Base-by-base conservation (phyloP, 2,329 filamentous ascomycete genomes). In the Ceratocystis eucalypticola region DNA sequence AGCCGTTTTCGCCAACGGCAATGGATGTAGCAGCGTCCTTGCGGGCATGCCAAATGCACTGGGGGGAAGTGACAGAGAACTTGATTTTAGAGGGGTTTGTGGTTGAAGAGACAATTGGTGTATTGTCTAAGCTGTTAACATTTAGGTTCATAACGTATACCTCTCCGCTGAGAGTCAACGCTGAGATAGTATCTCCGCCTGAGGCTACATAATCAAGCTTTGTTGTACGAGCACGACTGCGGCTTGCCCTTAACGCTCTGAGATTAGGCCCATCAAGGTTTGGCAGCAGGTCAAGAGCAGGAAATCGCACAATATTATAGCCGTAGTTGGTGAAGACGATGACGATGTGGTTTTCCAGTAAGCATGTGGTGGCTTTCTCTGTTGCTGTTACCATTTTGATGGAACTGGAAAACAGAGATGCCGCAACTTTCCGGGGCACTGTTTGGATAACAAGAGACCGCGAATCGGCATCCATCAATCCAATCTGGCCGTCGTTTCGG, bases 251-350 rank as follows among this genome's bases (percentile, higher is more conserved):
- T 20, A n/a, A 37, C 8, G 41, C 8, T 15, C 20, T 41, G n/a
- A 55, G 5, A 17, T 22, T 57, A 25, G 48, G 62, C n/a, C 48
- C 55, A 6, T 45, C 41, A 37, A 65, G 84, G 68, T 87, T 91
- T 22, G 82, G 82, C 70, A 90, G 87, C 5, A 84, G 82, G 70
- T 92, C 88, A 1, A 79, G 77, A 44, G 89, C 79, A 0, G 91
- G 89, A 69, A 97, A 96, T 59, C 85, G 86, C 65, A 97, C 81
- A 69, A 91, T 89, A n/a, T 91, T 91, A 73, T 96, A 97, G 3
- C 93, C 93, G 72, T 96, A 97, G 70, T 95, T 95, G 0, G 91
- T 93, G 71, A 99, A 96, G 0, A 99, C 87, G 80, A 89, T 95
- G 8, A 97, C 91, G 22, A 91, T 91, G 70, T 89, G 86, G 71